Base-by-base conservation (phyloP, 139 green algal species). In the Asterochloris erici region DNA sequence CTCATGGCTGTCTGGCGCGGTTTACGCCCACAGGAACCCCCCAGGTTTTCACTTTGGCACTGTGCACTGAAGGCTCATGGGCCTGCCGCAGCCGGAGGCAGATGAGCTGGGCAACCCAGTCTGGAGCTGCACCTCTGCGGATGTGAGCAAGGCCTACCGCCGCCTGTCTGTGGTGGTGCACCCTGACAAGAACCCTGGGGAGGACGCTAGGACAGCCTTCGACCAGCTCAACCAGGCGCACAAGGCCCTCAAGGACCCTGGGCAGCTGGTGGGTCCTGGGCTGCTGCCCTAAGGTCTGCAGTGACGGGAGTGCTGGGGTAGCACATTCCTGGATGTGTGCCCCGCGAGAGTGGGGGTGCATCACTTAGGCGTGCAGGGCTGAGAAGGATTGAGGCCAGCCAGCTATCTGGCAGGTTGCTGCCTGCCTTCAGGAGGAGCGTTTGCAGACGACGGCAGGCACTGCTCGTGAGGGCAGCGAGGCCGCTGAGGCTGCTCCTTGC, bases 121-220 rank as follows among this genome's bases (percentile, higher is more conserved):
- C 15, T 95, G 92, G 93, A 23, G 29, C 10, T 88, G 90, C 64
- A 90, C 81, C 0, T n/a, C 86, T 12, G 74, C 68, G 23, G 90
- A 95, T 14, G 88, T 96, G 15, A 92, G 86, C 23, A 88, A 86
- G 29, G 92, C 93, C 0, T 96, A 94, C 79, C 80, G 93, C 47
- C 90, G 88, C 79, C 85, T 96, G 60, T 95, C 92, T 17, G 81
- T 95, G 4, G 85, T 93, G 29, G 93, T 96, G 77, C 93, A 96
- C 47, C 93, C 93, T 0, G 93, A 96, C 82, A 96, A 95, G 78
- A 91, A 93, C 79, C 89, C 88, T 12, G 90, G 90, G 0, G 47
- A 29, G 21, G 90, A 91, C 54, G 89, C 89, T 6, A 82, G 87
- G 11, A 73, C 79, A 28, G 88, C 88, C 23, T 95, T 95, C 83